Evolutionary conservation across 1,284 basidiomycete species (phyloP).

Genomic region (Fomitopsis betulina): DNA sequence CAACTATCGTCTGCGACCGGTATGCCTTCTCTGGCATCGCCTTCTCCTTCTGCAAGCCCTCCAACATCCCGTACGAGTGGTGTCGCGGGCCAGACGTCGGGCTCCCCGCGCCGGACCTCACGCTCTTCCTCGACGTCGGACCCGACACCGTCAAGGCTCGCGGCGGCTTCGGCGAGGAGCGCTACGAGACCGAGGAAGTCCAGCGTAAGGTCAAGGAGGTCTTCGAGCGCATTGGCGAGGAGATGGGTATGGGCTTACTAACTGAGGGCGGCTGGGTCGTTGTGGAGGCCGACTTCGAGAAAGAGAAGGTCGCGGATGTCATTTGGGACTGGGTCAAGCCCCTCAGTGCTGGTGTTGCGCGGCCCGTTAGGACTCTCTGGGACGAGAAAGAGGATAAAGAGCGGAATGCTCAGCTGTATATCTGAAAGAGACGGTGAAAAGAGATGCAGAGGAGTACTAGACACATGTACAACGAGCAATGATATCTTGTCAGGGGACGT

Average conservation of each 20-base stretch:
- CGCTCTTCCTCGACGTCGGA: constrained; percentile 83
- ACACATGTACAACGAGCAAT: background rate
- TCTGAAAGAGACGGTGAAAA: constrained; percentile 1
- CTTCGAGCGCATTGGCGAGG: constrained; percentile 60
- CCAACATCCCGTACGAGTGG: constrained; percentile 57
- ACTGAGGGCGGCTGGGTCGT: constrained; percentile 46
- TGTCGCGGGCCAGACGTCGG: constrained; percentile 82
- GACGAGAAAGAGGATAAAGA: constrained; percentile 18
- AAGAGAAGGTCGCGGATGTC: constrained; percentile 53
- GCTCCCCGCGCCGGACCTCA: constrained; percentile 87
- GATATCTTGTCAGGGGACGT: background rate
- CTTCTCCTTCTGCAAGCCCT: constrained; percentile 76
- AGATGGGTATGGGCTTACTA: constrained; percentile 34
- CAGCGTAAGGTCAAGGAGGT: constrained; percentile 65
- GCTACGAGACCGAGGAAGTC: constrained; percentile 80
- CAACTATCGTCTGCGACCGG: constrained; percentile 83
- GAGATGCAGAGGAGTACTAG: background rate
- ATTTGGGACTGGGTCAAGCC: constrained; percentile 52
- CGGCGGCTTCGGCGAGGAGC: constrained; percentile 89
- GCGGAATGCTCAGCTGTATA: constrained; percentile 19
- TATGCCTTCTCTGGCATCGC: constrained; percentile 98
- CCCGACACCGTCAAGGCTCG: constrained; percentile 68
- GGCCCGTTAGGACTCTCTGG: constrained; percentile 43
- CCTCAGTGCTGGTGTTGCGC: constrained; percentile 32
- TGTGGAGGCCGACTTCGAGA: constrained; percentile 59